Evolutionary conservation across 257 asterid species (phyloP).

Genomic region (Solanum peruvianum): DNA sequence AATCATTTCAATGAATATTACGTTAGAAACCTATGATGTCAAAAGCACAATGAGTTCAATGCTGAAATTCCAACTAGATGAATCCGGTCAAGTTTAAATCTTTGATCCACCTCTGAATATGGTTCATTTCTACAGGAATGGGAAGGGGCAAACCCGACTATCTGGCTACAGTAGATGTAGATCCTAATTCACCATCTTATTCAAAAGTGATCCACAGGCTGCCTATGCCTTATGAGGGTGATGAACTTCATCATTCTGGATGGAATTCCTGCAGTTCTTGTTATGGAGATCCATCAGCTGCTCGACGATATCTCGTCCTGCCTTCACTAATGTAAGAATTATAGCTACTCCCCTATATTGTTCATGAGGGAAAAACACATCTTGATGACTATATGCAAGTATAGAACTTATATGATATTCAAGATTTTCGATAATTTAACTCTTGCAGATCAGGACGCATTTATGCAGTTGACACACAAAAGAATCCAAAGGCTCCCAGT

Average conservation of each 20-base stretch:
- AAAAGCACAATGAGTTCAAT: not conserved
- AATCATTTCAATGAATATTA: not conserved
- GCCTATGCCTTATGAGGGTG: constrained; percentile 79
- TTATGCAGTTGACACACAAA: constrained; percentile 74
- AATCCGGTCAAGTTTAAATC: not conserved
- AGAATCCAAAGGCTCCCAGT: constrained; percentile 77
- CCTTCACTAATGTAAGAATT: constrained; percentile 71
- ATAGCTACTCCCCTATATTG: not conserved
- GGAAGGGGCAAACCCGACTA: constrained; percentile 89
- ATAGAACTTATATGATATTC: not conserved
- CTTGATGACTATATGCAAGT: not conserved
- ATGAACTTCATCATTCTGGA: constrained; percentile 92
- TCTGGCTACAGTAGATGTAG: constrained; percentile 80
- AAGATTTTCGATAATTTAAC: not conserved
- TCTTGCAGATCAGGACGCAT: constrained; percentile 84
- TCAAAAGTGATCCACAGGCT: constrained; percentile 81
- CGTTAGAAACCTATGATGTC: not conserved
- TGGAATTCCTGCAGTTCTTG: constrained; percentile 99
- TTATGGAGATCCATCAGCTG: constrained; percentile 61
- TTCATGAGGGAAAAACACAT: not conserved
- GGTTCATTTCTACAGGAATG: constrained; percentile 31
- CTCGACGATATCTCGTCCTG: constrained; percentile 71
- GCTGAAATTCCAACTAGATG: not conserved
- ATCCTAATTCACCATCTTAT: constrained; percentile 79
- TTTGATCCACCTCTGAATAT: not conserved